Conservation (phyloP, 108 stramenopile species). For the Aurantiochytrium sp. region DNA sequence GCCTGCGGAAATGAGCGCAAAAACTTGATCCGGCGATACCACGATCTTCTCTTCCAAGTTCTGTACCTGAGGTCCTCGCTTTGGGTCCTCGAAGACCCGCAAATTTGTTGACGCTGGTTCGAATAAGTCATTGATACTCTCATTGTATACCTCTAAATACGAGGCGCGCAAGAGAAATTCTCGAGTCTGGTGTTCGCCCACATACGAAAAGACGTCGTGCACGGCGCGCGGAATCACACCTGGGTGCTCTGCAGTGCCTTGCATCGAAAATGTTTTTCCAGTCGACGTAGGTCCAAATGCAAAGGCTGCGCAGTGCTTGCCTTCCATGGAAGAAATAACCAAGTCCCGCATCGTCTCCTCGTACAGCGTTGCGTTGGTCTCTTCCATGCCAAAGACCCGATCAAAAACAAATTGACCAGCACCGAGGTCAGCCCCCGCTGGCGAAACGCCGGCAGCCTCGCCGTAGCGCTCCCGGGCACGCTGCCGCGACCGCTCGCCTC, state of each 20-base stretch:
- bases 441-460: not conserved
- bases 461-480: not conserved
- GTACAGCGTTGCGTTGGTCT: not conserved
- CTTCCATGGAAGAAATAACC: not conserved
- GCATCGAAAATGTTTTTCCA: slow-evolving; percentile 20
- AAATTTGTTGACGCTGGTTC: slow-evolving; percentile 9
- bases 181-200: slow-evolving; percentile 9
- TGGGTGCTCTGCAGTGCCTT: slow-evolving; percentile 22
- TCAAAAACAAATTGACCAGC: not conserved
- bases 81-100: slow-evolving; percentile 19
- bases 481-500: not conserved
- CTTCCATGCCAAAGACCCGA: not conserved
- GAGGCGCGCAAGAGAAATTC: slow-evolving; percentile 31
- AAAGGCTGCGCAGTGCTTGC: not conserved
- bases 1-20: slow-evolving; percentile 28
- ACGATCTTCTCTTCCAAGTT: slow-evolving; percentile 27
- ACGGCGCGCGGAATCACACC: slow-evolving; percentile 54
- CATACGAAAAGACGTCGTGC: slow-evolving; percentile 44
- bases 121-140: slow-evolving; percentile 30
- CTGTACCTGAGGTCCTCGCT: slow-evolving; percentile 21
- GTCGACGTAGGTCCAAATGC: slow-evolving; percentile 2
- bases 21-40: slow-evolving; percentile 13
- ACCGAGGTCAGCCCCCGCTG: not conserved
- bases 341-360: not conserved
- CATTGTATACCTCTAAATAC: slow-evolving; percentile 43